Conservation (phyloP, 306 rosid genomes). For the Cicer judaicum region DNA sequence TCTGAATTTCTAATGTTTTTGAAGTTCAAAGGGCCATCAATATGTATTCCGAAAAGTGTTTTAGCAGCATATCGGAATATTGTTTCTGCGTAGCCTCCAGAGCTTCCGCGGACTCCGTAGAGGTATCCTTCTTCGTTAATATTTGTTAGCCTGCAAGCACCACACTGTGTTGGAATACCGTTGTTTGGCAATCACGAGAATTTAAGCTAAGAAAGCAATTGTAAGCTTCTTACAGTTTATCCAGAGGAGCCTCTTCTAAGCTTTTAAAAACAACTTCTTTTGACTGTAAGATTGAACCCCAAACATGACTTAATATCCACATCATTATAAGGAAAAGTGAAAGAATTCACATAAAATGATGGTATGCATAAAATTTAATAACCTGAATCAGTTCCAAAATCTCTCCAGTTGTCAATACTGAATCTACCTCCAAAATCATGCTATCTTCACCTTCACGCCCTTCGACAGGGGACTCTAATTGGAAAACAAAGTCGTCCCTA, state of each 20-base stretch:
- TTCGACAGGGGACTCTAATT: constrained; percentile 55
- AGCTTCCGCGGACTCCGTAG: constrained; percentile 85
- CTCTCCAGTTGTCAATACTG: constrained; percentile 93
- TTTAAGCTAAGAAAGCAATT: constrained; percentile 28
- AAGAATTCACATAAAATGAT: constrained; percentile 31
- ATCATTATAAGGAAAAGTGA: constrained; percentile 15
- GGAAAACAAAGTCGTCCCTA: constrained; percentile 83
- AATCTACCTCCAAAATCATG: constrained; percentile 80
- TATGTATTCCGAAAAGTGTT: constrained; percentile 72
- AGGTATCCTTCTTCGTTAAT: constrained; percentile 72
- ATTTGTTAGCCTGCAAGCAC: constrained; percentile 72
- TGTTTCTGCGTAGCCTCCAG: constrained; percentile 94
- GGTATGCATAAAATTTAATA: constrained; percentile 31
- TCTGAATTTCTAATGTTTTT: constrained; percentile 74
- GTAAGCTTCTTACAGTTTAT: constrained; percentile 69
- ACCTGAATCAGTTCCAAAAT: constrained; percentile 93
- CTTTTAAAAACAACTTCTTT: constrained; percentile 68
- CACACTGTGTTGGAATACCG: constrained; percentile 21
- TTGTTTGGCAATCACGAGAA: constrained; percentile 25
- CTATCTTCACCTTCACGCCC: constrained; percentile 46
- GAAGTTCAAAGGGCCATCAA: constrained; percentile 76
- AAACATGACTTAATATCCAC: constrained; percentile 29
- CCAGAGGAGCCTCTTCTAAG: constrained; percentile 80
- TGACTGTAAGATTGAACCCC: constrained; percentile 59
- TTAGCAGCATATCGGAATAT: constrained; percentile 79